These are phyloP conservation scores for Ceratobasidium sp. DNA, from an alignment of 1,284 basidiomycete species.

Conservation along the genomic window DNA sequence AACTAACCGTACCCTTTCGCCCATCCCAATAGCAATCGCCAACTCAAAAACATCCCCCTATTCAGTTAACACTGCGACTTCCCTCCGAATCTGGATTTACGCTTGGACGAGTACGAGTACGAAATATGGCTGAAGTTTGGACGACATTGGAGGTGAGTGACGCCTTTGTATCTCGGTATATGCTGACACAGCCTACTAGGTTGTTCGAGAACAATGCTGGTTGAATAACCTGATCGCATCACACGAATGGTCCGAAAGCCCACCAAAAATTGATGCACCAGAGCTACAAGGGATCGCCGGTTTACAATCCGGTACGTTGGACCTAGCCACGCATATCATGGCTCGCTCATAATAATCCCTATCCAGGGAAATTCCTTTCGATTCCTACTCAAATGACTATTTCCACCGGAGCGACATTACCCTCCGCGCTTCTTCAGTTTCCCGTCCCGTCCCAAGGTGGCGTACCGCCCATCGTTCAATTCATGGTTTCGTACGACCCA, in stretches of 20 bases:
- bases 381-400: constrained; percentile 45
- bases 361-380: constrained; percentile 42
- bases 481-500: constrained; percentile 46
- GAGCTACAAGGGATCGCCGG: constrained; percentile 2
- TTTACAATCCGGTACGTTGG: constrained; percentile 8
- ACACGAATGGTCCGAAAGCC: constrained; percentile 43
- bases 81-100: constrained; percentile 47
- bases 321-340: not conserved
- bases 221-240: constrained; percentile 46
- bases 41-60: constrained; percentile 27
- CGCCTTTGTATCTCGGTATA: not conserved
- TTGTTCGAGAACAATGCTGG: constrained; percentile 50
- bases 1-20: not conserved
- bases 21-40: constrained; percentile 19
- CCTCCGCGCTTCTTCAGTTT: constrained; percentile 38
- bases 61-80: constrained; percentile 38
- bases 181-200: constrained; percentile 4
- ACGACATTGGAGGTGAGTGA: constrained; percentile 45
- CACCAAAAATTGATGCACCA: constrained; percentile 5
- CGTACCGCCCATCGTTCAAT: constrained; percentile 43
- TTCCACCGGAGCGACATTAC: constrained; percentile 19
- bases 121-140: constrained; percentile 49
- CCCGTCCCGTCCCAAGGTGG: constrained; percentile 39
- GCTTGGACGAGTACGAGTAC: constrained; percentile 45
- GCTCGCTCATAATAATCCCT: not conserved